Conservation (phyloP, 345 rosid species). For the Populus pruinosa region DNA sequence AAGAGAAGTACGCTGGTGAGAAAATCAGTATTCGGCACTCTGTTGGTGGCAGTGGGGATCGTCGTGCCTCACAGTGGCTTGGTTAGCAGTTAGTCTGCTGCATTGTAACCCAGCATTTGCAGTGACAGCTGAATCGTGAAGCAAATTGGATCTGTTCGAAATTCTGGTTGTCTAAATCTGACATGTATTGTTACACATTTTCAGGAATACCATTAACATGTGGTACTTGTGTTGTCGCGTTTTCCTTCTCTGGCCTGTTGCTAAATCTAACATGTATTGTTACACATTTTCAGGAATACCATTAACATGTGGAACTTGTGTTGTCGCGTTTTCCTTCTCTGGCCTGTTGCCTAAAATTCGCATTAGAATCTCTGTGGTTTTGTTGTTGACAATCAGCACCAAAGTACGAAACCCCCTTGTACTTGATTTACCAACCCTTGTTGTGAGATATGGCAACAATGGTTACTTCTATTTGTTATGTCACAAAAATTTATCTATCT, state of each 20-base stretch:
- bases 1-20: slow-evolving; percentile 77
- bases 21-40: slow-evolving; percentile 81
- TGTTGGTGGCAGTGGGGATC: slow-evolving; percentile 86
- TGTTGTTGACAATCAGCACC: no score
- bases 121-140: not conserved
- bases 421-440: no score
- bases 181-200: not conserved
- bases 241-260: not conserved
- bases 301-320: not conserved
- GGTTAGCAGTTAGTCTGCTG: slow-evolving; percentile 40
- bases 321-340: not conserved
- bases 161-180: not conserved
- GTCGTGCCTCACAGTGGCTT: slow-evolving; percentile 90
- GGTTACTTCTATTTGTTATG: no score
- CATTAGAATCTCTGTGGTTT: no score
- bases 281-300: not conserved
- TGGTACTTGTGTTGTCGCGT: not conserved
- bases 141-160: not conserved
- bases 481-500: no score
- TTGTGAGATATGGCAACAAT: no score
- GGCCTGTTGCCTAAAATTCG: not conserved
- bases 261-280: not conserved
- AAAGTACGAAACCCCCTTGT: no score
- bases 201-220: not conserved
- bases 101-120: not conserved